These are phyloP conservation scores for Tricholoma saponaceum DNA, from an alignment of 768 basidiomycete species.

Conservation along the genomic window DNA sequence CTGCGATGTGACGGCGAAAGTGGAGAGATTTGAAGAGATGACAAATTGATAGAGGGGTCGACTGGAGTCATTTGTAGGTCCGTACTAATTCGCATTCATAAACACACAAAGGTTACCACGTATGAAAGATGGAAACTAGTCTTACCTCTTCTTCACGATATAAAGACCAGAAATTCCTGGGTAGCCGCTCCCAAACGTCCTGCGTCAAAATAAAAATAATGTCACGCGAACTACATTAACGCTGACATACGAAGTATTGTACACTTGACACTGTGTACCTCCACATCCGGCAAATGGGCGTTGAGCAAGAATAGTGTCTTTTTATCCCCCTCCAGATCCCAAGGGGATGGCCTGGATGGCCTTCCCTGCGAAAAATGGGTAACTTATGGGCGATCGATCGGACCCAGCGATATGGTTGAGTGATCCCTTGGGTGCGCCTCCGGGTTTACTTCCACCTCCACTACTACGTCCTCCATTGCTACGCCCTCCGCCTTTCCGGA, in stretches of 20 bases:
- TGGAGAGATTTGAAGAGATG: slow-evolving; percentile 8
- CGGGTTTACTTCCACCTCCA: neutral
- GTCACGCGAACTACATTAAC: neutral
- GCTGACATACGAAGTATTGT: slow-evolving; percentile 8
- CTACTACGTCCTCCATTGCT: slow-evolving; percentile 2
- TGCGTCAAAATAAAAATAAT: neutral
- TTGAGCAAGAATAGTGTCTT: slow-evolving; percentile 5
- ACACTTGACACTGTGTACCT: slow-evolving; percentile 7
- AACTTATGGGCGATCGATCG: neutral
- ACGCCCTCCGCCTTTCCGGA: slow-evolving; percentile 11
- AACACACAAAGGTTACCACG: neutral
- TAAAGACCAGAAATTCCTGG: slow-evolving; percentile 32
- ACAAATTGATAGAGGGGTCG: slow-evolving; percentile 24
- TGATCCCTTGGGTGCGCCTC: neutral
- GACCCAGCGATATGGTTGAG: neutral
- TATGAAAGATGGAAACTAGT: slow-evolving; percentile 14
- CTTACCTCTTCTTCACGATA: slow-evolving; percentile 34
- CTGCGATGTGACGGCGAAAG: slow-evolving; percentile 40
- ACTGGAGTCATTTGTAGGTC: slow-evolving; percentile 34
- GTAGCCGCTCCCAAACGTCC: slow-evolving; percentile 51
- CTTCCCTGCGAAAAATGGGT: slow-evolving; percentile 1
- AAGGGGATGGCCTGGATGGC: slow-evolving; percentile 2
- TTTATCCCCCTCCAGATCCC: slow-evolving; percentile 3
- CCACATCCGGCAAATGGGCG: slow-evolving; percentile 10
- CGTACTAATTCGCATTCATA: slow-evolving; percentile 32